Percentiles rank a stretch among this genome's conserved stretches.
These are phyloP conservation scores for Leucosporidium scottii DNA, from an alignment of 768 basidiomycete species.

Conservation along the genomic window DNA sequence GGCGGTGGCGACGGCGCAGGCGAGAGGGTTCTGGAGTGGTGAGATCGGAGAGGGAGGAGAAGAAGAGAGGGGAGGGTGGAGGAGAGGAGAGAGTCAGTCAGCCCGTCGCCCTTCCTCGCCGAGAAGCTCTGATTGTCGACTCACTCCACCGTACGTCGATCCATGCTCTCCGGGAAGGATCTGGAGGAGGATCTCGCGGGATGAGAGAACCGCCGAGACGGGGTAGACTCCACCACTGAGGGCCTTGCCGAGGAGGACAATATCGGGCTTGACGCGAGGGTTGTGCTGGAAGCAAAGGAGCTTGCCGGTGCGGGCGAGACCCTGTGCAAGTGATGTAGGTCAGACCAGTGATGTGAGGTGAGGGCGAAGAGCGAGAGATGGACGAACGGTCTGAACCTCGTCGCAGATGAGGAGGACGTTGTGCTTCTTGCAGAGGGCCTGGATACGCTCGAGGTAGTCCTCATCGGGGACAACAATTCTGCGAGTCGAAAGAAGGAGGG, in stretches of 20 bases:
- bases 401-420: constrained; percentile 92
- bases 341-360: neutral
- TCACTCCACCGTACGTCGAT: constrained; percentile 80
- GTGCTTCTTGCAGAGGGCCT: constrained; percentile 79
- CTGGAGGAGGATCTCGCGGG: constrained; percentile 86
- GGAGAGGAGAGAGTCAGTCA: neutral
- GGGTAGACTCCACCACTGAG: constrained; percentile 96
- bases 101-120: too few species aligned
- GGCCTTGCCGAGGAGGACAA: constrained; percentile 90
- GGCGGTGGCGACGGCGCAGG: constrained; percentile 90
- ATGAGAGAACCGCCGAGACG: constrained; percentile 87
- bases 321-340: constrained; percentile 46
- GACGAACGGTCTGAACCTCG: constrained; percentile 84
- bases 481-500: constrained; percentile 1
- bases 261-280: constrained; percentile 69
- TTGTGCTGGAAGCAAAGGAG: constrained; percentile 85
- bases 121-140: neutral
- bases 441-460: constrained; percentile 72
- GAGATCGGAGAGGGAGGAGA: neutral
- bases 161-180: constrained; percentile 94
- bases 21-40: constrained; percentile 66
- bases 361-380: constrained; percentile 3
- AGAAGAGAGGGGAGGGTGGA: neutral
- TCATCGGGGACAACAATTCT: constrained; percentile 86
- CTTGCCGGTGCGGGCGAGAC: constrained; percentile 86